Conservation (phyloP, 352 stramenopile genomes). For the Phytophthora sp. region DNA sequence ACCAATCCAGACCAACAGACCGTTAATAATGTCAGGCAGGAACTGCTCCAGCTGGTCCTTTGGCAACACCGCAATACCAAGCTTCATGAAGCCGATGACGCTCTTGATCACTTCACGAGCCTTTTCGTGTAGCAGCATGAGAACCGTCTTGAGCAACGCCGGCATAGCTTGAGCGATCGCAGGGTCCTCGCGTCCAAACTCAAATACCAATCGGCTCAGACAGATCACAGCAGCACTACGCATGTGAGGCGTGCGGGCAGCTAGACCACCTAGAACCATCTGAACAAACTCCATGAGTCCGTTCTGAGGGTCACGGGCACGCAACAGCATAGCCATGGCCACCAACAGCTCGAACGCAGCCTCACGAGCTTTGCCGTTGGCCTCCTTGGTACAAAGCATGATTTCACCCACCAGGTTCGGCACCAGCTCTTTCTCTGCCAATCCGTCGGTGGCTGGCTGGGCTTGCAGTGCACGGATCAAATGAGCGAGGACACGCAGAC, state of each 20-base stretch:
- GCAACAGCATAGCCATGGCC: constrained; percentile 81
- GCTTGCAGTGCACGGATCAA: constrained; percentile 81
- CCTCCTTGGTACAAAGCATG: constrained; percentile 97
- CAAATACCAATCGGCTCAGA: constrained; percentile 94
- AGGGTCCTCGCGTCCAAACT: constrained; percentile 87
- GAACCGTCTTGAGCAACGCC: constrained; percentile 91
- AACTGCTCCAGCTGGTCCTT: constrained; percentile 91
- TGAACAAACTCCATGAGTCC: constrained; percentile 92
- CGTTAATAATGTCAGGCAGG: constrained; percentile 92
- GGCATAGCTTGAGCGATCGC: constrained; percentile 83
- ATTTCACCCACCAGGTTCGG: constrained; percentile 95
- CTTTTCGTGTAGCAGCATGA: constrained; percentile 94
- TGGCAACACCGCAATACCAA: constrained; percentile 92
- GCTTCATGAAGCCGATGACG: constrained; percentile 96
- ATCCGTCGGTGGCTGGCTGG: constrained; percentile 54
- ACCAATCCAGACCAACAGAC: constrained; percentile 93
- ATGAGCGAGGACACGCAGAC: constrained; percentile 90
- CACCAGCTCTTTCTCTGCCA: constrained; percentile 79
- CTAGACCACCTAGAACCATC: constrained; percentile 93
- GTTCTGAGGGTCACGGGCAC: constrained; percentile 60
- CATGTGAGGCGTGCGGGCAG: constrained; percentile 95
- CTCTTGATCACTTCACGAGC: constrained; percentile 96
- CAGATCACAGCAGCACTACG: constrained; percentile 95
- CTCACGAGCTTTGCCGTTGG: constrained; percentile 94
- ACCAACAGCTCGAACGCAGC: constrained; percentile 87